Base-by-base conservation (phyloP, 371 early-diverging fungal species). In the Rhizopus delemar region DNA sequence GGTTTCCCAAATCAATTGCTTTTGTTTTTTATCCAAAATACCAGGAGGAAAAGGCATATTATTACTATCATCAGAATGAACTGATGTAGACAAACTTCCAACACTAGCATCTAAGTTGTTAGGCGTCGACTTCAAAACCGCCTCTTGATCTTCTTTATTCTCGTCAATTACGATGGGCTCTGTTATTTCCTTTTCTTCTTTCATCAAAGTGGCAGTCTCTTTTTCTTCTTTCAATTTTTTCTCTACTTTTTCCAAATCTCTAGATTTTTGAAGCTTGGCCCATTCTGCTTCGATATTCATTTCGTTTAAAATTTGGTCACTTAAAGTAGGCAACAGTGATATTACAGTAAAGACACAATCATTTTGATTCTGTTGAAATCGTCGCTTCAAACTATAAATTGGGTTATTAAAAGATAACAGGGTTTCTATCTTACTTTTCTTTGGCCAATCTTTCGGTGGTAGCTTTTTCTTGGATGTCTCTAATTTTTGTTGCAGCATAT, bases 341-440 rank as follows among this genome's bases (percentile, higher is more conserved):
- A 86, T 66, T 5, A 94, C 88, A 2, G 92, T 90, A 55, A 90
- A 93, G 28, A 86, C 77, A 69, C 95, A 94, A 73, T 97, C 97
- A 56, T 88, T 86, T 69, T 91, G 93, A 72, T 94, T 94, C 75
- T 93, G 92, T 60, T 94, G 92, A 65, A 95, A 95, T n/a, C 95
- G 90, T 43, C 91, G 82, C 58, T 88, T 88, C 51, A 94, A 77
- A 62, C 91, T 93, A 22, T 22, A 22, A 68, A 5, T 1, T 15
- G 43, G 11, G n/a, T 43, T n/a, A 5, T 7, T 39, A 11, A 28
- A 41, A 41, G 49, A 48, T 35, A 34, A 32, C 41, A 56, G 34
- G 54, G 2, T 9, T n/a, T 48, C 15, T 46, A 36, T 57, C 35
- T 59, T 83, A 91, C 92, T 93, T 90, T 84, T 90, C 88, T 72